Percentiles rank a stretch among this genome's conserved stretches.
Conservation (phyloP, 805 yeast genomes). For the Barnettozyma populi region DNA sequence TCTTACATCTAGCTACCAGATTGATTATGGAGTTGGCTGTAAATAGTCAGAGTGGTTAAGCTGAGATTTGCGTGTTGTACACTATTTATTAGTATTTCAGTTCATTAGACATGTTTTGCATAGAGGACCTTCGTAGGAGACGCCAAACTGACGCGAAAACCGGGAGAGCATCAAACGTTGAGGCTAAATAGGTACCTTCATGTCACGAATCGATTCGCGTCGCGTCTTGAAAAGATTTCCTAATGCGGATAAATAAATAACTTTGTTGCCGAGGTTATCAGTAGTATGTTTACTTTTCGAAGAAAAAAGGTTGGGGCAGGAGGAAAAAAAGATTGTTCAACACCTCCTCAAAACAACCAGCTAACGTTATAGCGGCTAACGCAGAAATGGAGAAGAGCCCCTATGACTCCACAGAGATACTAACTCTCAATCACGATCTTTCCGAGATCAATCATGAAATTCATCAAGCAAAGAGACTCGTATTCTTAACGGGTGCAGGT, state of each 20-base stretch:
- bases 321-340: background rate
- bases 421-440: conserved; percentile 2
- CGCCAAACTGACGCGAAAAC: background rate
- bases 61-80: background rate
- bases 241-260: background rate
- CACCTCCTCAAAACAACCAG: background rate
- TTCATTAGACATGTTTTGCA: background rate
- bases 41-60: conserved; percentile 57
- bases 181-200: background rate
- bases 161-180: background rate
- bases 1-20: conserved; percentile 85
- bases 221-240: background rate
- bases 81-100: no score
- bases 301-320: background rate
- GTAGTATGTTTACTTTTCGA: background rate
- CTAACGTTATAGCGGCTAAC: background rate
- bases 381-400: background rate
- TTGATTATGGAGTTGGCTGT: conserved; percentile 96
- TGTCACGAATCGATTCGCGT: background rate
- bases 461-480: conserved; percentile 39
- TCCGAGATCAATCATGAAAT: conserved; percentile 19
- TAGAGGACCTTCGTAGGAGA: background rate
- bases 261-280: background rate
- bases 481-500: conserved; percentile 90
- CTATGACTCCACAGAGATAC: background rate